Base-by-base conservation (phyloP, 1,284 basidiomycete species). In the Boletus smithii region DNA sequence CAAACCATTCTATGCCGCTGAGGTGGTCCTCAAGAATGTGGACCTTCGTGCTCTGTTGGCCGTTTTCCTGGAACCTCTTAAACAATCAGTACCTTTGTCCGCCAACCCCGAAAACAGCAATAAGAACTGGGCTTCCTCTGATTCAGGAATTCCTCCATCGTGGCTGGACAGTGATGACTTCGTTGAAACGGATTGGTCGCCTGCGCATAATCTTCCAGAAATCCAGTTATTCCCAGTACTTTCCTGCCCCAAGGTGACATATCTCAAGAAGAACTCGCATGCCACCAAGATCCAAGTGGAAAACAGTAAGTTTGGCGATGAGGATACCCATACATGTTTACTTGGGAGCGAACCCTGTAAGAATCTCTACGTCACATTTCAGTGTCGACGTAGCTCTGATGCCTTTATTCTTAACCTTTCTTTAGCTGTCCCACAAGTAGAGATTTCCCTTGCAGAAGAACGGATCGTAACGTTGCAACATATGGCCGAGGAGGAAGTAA, bases 1-100 rank as follows among this genome's bases (percentile, higher is more conserved):
- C 68, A 97, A 97, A 65, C 83, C 89, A 2, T 93, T 98, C 70
- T 93, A 94, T 61, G 88, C 91, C n/a, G 88, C 88, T 27, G 93
- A 97, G 68, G 80, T 95, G 7, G 80, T 91, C 29, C 72, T 93
- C 58, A 84, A 84, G 60, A 80, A 83, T 7, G 70, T 95, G 31
- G 86, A 93, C 49, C 71, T 97, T 36, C 87, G 89, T 47, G 83
- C 88, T 4, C 67, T 97, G 51, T 72, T 86, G 8, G 92, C 91
- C 0, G 78, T 80, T 37, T 97, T 97, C 68, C 60, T 71, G 2
- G 89, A 93, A 54, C 76, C 81, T 6, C 68, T 83, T 53, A 88
- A 88, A 59, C 70, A 74, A 59, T 65, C 69, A n/a, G 73, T 83
- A 11, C 70, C 72, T 24, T 69, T 80, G 50, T 69, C 72, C 14